Conservation (phyloP, 305 asterid species). For the Fraxinus angustifolia region DNA sequence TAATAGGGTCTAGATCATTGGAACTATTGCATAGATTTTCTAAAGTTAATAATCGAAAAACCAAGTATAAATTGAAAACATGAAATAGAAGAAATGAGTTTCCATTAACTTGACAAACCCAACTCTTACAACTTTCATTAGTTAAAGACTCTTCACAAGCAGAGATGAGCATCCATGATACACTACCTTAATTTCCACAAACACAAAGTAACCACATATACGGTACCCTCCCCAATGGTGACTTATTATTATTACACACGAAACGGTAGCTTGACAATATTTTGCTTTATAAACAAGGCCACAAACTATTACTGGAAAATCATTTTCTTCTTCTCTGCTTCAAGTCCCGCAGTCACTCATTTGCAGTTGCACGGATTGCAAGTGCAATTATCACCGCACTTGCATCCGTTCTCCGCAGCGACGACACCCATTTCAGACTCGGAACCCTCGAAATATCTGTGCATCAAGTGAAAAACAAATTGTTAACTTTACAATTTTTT, state of each 20-base stretch:
- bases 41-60: no score
- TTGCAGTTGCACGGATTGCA: slow-evolving; percentile 82
- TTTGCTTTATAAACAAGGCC: not conserved
- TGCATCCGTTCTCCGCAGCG: slow-evolving; percentile 50
- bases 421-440: slow-evolving; percentile 30
- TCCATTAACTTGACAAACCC: not conserved
- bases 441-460: slow-evolving; percentile 21
- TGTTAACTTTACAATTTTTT: not conserved
- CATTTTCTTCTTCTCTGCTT: slow-evolving; percentile 34
- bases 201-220: not conserved
- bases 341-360: slow-evolving; percentile 23
- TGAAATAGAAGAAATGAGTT: no score
- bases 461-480: not conserved
- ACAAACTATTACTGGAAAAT: not conserved
- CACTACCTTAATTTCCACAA: not conserved
- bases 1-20: no score
- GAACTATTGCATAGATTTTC: no score
- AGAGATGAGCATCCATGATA: not conserved
- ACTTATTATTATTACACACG: not conserved
- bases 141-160: not conserved
- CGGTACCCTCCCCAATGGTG: no score
- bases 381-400: slow-evolving; percentile 75
- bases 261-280: not conserved
- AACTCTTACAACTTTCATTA: not conserved
- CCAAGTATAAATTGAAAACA: no score